These are phyloP conservation scores for Fusarium nematophilum DNA, from an alignment of 2,329 filamentous ascomycete species.

Conservation along the genomic window DNA sequence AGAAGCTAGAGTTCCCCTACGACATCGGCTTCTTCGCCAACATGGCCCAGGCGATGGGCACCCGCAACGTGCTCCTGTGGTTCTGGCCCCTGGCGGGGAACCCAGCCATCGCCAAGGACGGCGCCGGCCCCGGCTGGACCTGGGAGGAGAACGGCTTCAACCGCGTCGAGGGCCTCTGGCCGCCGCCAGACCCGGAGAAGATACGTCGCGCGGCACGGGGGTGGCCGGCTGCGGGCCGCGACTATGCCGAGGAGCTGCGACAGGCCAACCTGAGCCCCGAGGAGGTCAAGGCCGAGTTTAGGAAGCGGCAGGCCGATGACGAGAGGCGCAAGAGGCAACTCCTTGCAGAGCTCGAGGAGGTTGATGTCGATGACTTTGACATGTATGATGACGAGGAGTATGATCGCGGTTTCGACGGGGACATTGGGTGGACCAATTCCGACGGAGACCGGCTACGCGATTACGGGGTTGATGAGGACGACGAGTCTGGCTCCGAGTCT, in stretches of 20 bases:
- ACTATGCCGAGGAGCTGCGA: constrained; percentile 48
- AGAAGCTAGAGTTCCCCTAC: constrained; percentile 82
- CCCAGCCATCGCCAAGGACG: constrained; percentile 55
- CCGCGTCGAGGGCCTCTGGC: constrained; percentile 69
- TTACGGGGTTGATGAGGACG: constrained; percentile 83
- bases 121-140: constrained; percentile 62
- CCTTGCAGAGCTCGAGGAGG: constrained; percentile 63
- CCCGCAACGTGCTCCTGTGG: constrained; percentile 73
- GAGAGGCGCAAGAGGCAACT: constrained; percentile 54
- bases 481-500: constrained; percentile 55
- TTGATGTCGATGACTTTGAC: constrained; percentile 68
- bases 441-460: constrained; percentile 81
- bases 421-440: constrained; percentile 75
- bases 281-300: constrained; percentile 62
- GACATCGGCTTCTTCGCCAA: constrained; percentile 82
- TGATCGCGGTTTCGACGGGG: constrained; percentile 50
- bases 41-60: constrained; percentile 80
- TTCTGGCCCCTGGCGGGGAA: constrained; percentile 72
- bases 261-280: constrained; percentile 54
- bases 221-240: constrained; percentile 54
- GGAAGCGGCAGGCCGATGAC: constrained; percentile 61
- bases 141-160: constrained; percentile 86
- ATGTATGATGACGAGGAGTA: constrained; percentile 67
- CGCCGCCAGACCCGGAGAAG: constrained; percentile 72
- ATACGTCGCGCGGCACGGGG: constrained; percentile 55